These are phyloP conservation scores for Xylaria sp. DNA, from an alignment of 2,329 filamentous ascomycete genomes.

Conservation along the genomic window DNA sequence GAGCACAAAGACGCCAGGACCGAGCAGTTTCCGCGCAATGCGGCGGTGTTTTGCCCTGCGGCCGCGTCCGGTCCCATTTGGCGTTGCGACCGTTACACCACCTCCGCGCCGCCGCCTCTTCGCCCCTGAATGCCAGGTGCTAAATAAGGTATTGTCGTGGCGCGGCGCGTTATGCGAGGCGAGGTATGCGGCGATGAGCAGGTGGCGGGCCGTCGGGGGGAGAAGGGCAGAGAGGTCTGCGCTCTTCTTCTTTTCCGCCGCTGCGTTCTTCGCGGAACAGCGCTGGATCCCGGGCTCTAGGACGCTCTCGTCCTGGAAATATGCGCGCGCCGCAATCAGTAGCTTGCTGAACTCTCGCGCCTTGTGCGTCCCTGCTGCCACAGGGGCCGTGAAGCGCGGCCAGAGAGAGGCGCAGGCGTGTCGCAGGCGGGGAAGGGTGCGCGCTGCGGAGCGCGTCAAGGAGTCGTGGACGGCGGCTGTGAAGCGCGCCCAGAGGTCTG, in stretches of 20 bases:
- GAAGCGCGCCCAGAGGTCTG: slow-evolving; percentile 82
- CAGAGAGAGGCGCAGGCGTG: slow-evolving; percentile 79
- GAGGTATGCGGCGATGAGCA: slow-evolving; percentile 81
- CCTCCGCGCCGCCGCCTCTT: slow-evolving; percentile 61
- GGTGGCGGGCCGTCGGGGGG: slow-evolving; percentile 76
- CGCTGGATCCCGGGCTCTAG: slow-evolving; percentile 71
- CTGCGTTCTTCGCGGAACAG: neutral
- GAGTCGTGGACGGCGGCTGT: slow-evolving; percentile 87
- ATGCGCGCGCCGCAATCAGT: slow-evolving; percentile 73
- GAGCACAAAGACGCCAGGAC: slow-evolving; percentile 79
- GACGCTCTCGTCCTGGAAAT: slow-evolving; percentile 78
- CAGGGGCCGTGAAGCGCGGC: slow-evolving; percentile 83
- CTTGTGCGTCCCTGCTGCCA: slow-evolving; percentile 76
- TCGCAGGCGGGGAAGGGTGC: slow-evolving; percentile 79
- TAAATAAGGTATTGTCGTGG: slow-evolving; percentile 80
- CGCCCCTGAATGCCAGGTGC: slow-evolving; percentile 70
- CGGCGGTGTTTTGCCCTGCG: slow-evolving; percentile 67
- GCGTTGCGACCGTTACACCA: slow-evolving; percentile 33
- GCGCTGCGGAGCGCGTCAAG: slow-evolving; percentile 79
- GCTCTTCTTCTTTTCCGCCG: slow-evolving; percentile 8
- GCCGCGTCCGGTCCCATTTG: slow-evolving; percentile 14
- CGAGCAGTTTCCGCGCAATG: slow-evolving; percentile 79
- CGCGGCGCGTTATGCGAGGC: slow-evolving; percentile 81
- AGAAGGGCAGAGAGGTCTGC: slow-evolving; percentile 66
- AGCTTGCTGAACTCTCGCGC: slow-evolving; percentile 87